Evolutionary conservation across 352 stramenopile genomes (phyloP).

Genomic region (Phytophthora cajani): DNA sequence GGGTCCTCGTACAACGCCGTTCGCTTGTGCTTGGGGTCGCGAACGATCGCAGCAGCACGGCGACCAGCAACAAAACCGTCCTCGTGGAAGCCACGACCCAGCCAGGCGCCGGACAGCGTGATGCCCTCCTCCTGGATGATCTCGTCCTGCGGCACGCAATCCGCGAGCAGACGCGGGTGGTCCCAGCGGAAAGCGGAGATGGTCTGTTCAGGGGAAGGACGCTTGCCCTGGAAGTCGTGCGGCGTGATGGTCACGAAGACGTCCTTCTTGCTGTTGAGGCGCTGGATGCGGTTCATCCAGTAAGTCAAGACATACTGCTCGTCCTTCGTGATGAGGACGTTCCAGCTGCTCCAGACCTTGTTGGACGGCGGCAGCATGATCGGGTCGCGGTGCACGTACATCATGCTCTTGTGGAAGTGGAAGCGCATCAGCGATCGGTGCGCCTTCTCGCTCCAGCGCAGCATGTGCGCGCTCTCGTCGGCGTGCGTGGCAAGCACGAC

Average conservation of each 20-base stretch:
- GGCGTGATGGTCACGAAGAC: constrained; percentile 89
- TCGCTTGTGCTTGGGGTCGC: constrained; percentile 75
- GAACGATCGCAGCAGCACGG: constrained; percentile 77
- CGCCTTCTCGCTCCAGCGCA: constrained; percentile 72
- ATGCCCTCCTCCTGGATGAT: constrained; percentile 88
- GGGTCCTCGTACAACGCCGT: constrained; percentile 85
- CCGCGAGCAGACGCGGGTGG: constrained; percentile 81
- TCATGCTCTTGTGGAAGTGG: constrained; percentile 89
- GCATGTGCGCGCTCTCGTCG: constrained; percentile 77
- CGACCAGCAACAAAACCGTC: constrained; percentile 88
- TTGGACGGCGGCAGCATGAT: constrained; percentile 75
- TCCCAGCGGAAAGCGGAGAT: constrained; percentile 88
- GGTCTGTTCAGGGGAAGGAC: constrained; percentile 51
- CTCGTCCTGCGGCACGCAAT: constrained; percentile 87
- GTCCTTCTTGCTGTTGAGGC: constrained; percentile 85
- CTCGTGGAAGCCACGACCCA: constrained; percentile 88
- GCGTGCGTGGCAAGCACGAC: constrained; percentile 86
- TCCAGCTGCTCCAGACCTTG: constrained; percentile 87
- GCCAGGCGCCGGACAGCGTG: constrained; percentile 81
- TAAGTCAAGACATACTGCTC: constrained; percentile 90
- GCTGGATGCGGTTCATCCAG: constrained; percentile 92
- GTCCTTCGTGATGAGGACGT: constrained; percentile 85
- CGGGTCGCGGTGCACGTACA: constrained; percentile 86
- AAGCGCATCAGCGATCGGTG: constrained; percentile 80
- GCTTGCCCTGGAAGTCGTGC: constrained; percentile 72